Percentiles rank a stretch among this genome's conserved stretches.
These are phyloP conservation scores for Peronospora tabacina DNA, from an alignment of 352 stramenopile species.

Conservation along the genomic window DNA sequence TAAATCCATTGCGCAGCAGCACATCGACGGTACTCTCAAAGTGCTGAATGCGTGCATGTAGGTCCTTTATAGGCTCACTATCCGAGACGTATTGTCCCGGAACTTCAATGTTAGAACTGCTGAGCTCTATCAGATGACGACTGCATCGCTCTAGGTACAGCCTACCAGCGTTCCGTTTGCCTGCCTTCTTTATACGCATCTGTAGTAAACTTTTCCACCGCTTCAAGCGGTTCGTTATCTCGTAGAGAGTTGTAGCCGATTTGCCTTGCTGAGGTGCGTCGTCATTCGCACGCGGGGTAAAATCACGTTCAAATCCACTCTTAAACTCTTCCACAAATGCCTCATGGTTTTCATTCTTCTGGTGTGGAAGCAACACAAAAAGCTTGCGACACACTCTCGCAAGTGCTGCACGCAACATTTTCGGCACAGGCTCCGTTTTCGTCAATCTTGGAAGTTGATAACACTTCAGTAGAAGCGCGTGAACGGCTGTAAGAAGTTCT, in stretches of 20 bases:
- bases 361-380: conserved; percentile 74
- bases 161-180: conserved; percentile 59
- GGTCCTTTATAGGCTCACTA: conserved; percentile 87
- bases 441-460: conserved; percentile 81
- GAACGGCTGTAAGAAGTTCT: conserved; percentile 94
- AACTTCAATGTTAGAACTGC: conserved; percentile 84
- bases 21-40: conserved; percentile 86
- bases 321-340: conserved; percentile 87
- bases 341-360: conserved; percentile 85
- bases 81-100: conserved; percentile 89
- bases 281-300: conserved; percentile 38
- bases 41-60: conserved; percentile 86
- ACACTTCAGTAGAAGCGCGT: conserved; percentile 92
- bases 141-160: conserved; percentile 85
- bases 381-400: conserved; percentile 90
- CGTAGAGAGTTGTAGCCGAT: conserved; percentile 50
- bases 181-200: conserved; percentile 65
- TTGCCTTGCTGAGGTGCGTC: conserved; percentile 20
- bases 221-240: conserved; percentile 86
- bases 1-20: conserved; percentile 83
- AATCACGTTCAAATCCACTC: conserved; percentile 77
- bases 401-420: conserved; percentile 86
- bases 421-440: conserved; percentile 70
- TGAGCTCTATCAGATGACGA: conserved; percentile 84
- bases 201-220: conserved; percentile 88